Evolutionary conservation across 2,329 filamentous ascomycete species (phyloP), one percentile per base, ranked within the genome.

Genomic region (Pseudogymnoascus sp.): DNA sequence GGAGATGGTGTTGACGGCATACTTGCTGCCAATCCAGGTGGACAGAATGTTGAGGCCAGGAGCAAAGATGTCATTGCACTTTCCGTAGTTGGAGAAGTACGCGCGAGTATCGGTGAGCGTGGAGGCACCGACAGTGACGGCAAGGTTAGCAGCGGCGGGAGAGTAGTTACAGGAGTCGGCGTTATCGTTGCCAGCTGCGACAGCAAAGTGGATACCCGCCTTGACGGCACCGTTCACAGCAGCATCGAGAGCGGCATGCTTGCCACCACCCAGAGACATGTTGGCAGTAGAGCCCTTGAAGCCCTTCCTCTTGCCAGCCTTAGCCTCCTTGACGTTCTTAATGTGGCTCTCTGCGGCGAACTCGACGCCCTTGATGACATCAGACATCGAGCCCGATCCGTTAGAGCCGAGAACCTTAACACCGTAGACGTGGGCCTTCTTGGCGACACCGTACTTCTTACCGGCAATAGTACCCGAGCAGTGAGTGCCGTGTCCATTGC

Each of bases 51-150:
- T 96, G 73, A 97, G 84, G 74, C 95, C 95, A 66, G 95, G 95
- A 68, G 93, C 95, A 74, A 99, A 99, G 83, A 99, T 96, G 79
- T 99, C 95, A 77, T 93, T 96, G 86, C 95, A 99, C 84, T 93
- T 95, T 78, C 95, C 95, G 78, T 88, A 97, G 90, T 99, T 99
- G 86, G 96, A 99, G 87, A 99, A 99, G 86, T 97, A 99, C 69
- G 95, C 95, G 79, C 95, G 93, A 83, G 91, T 91, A 75, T 99
- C 95, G 73, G 89, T 86, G 66, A 99, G 86, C 71, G 91, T 95
- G 54, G 92, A 96, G 70, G 95, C 95, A 78, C 93, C 96, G 68
- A 99, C 95, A 65, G 95, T 99, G 76, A 99, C 86, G 70, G 95
- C 93, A 74, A 96, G 91, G 72, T 86, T 83, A 71, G 96, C 92